These are phyloP conservation scores for Talaromyces sp. DNA, from an alignment of 2,329 filamentous ascomycete genomes.

Conservation along the genomic window DNA sequence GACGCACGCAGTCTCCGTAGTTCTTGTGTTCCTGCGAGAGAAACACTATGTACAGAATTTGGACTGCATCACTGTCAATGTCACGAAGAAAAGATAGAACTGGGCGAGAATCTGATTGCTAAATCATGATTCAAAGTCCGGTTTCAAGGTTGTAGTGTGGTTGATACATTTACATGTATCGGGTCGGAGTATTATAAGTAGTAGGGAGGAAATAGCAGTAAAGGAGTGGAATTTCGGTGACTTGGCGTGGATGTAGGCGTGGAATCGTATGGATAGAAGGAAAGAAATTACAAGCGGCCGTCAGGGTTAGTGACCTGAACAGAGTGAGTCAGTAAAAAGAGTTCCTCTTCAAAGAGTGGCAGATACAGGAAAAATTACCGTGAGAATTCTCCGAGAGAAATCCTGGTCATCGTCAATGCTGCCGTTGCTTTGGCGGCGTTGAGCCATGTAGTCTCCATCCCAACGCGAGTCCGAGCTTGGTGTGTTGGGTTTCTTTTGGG, in stretches of 20 bases:
- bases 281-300: background rate
- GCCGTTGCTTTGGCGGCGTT: constrained; percentile 82
- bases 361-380: constrained; percentile 56
- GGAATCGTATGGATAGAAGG: background rate
- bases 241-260: background rate
- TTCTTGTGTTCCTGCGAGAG: background rate
- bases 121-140: background rate
- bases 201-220: background rate
- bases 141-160: background rate
- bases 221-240: background rate
- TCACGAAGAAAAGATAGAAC: background rate
- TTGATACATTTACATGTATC: background rate
- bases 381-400: constrained; percentile 91
- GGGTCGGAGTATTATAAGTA: background rate
- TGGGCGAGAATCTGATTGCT: background rate
- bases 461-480: constrained; percentile 74
- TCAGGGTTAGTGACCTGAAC: constrained; percentile 12
- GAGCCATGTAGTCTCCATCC: constrained; percentile 75
- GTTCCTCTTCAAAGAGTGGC: background rate
- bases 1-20: background rate
- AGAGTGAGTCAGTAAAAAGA: background rate
- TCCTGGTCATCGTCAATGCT: constrained; percentile 97
- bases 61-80: background rate
- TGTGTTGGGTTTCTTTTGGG: constrained; percentile 56
- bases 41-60: background rate